phyloP scores from a whole-genome alignment of 2,329 filamentous ascomycete genomes.

The Clonostachys sp. region DNA sequence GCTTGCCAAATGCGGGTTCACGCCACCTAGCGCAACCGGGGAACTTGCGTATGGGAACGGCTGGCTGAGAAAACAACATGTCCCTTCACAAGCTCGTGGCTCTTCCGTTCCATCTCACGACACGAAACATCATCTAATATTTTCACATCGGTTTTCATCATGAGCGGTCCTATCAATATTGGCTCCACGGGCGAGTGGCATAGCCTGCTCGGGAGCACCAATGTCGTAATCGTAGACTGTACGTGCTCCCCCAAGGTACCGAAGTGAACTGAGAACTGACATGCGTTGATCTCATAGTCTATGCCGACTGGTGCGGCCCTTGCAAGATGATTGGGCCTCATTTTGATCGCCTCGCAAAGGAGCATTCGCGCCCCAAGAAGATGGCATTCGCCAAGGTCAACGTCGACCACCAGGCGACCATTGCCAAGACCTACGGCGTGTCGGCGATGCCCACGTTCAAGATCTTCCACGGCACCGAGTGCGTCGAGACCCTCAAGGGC shows the following conservation, averaged over 20 bases:
- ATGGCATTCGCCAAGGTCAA: constrained; percentile 92
- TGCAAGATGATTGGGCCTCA: constrained; percentile 89
- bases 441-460: constrained; percentile 93
- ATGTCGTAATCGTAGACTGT: constrained; percentile 89
- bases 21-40: neutral
- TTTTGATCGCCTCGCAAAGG: constrained; percentile 77
- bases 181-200: constrained; percentile 67
- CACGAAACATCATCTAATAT: neutral
- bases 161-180: constrained; percentile 50
- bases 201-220: constrained; percentile 65
- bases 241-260: constrained; percentile 24
- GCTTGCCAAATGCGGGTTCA: constrained; percentile 2
- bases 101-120: no score
- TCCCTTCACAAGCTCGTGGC: no score
- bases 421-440: constrained; percentile 74
- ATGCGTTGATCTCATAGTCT: constrained; percentile 55
- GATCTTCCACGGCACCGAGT: constrained; percentile 73
- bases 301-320: constrained; percentile 91
- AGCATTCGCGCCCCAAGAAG: constrained; percentile 74
- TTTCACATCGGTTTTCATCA: constrained; percentile 11
- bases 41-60: no score
- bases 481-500: constrained; percentile 73
- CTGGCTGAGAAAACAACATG: no score
- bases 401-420: constrained; percentile 75
- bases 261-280: neutral